Conservation (phyloP, 2,329 filamentous ascomycete genomes). For the Trichoderma koningii region DNA sequence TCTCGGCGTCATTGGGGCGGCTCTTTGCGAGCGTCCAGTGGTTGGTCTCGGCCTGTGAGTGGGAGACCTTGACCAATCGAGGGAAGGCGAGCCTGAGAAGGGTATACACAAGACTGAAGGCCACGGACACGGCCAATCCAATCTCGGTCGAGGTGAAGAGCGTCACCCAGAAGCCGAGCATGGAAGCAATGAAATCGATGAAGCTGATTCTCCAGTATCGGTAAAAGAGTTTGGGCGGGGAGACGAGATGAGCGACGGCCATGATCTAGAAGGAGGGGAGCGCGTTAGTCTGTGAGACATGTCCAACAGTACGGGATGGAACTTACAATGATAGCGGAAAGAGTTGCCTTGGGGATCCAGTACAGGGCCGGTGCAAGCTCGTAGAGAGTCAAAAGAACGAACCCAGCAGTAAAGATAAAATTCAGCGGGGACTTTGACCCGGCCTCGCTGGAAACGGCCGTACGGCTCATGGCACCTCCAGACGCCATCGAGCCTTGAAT, state of each 20-base stretch:
- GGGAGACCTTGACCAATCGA: conserved; percentile 40
- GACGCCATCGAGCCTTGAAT: conserved; percentile 66
- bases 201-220: conserved; percentile 65
- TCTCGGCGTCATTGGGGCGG: conserved; percentile 29
- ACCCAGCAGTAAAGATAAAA: conserved; percentile 61
- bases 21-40: conserved; percentile 34
- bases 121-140: conserved; percentile 61
- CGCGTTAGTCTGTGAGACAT: background rate
- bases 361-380: conserved; percentile 62
- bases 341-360: conserved; percentile 67
- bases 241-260: conserved; percentile 64
- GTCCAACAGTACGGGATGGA: background rate
- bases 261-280: conserved; percentile 48
- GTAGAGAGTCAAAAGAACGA: conserved; percentile 64
- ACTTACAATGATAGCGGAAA: conserved; percentile 62
- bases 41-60: conserved; percentile 37
- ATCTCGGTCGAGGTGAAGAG: conserved; percentile 62
- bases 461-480: conserved; percentile 67
- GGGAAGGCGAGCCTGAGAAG: conserved; percentile 61
- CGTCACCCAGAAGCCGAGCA: conserved; percentile 66
- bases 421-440: conserved; percentile 63
- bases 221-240: conserved; percentile 60
- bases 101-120: conserved; percentile 64
- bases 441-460: conserved; percentile 66
- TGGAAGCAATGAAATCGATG: conserved; percentile 63